phyloP scores from a whole-genome alignment of 2,329 filamentous ascomycete genomes.

The Microcyclospora tardicrescens region DNA sequence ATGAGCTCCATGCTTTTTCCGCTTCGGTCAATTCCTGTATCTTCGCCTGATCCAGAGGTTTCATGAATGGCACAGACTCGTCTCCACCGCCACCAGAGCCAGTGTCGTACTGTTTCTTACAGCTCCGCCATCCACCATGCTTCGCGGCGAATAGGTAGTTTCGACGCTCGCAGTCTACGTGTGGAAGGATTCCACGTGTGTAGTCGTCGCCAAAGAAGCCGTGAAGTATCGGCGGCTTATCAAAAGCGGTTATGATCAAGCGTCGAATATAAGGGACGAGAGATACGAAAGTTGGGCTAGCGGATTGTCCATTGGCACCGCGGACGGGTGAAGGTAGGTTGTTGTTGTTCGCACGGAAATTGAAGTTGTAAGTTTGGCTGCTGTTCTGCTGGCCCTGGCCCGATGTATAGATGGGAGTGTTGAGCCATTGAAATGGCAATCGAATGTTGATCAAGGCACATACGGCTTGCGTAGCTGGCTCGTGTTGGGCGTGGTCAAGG shows the following conservation, averaged over 20 bases:
- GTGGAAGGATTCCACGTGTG: constrained; percentile 60
- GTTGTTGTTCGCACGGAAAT: constrained; percentile 9
- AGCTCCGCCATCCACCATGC: constrained; percentile 75
- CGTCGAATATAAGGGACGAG: constrained; percentile 83
- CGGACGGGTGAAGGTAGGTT: constrained; percentile 23
- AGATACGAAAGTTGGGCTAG: constrained; percentile 41
- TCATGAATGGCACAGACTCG: constrained; percentile 77
- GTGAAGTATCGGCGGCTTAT: constrained; percentile 72
- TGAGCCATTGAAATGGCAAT: constrained; percentile 65
- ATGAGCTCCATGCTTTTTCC: constrained; percentile 81
- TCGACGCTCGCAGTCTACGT: constrained; percentile 78
- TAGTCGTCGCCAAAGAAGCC: constrained; percentile 97
- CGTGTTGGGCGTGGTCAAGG: constrained; percentile 79
- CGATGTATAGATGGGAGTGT: constrained; percentile 35
- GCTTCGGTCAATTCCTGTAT: constrained; percentile 72
- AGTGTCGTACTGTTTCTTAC: constrained; percentile 87
- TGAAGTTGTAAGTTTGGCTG: constrained; percentile 12
- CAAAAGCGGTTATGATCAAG: constrained; percentile 82
- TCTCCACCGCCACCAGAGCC: constrained; percentile 45
- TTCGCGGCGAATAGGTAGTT: constrained; percentile 96
- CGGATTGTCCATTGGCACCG: constrained; percentile 25
- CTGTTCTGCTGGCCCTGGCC: constrained; percentile 7
- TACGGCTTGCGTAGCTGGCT: constrained; percentile 68
- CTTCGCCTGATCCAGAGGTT: constrained; percentile 57
- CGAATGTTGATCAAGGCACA: constrained; percentile 86